Conservation (phyloP, 2,329 filamentous ascomycete species). For the Hirsutella thompsonii region DNA sequence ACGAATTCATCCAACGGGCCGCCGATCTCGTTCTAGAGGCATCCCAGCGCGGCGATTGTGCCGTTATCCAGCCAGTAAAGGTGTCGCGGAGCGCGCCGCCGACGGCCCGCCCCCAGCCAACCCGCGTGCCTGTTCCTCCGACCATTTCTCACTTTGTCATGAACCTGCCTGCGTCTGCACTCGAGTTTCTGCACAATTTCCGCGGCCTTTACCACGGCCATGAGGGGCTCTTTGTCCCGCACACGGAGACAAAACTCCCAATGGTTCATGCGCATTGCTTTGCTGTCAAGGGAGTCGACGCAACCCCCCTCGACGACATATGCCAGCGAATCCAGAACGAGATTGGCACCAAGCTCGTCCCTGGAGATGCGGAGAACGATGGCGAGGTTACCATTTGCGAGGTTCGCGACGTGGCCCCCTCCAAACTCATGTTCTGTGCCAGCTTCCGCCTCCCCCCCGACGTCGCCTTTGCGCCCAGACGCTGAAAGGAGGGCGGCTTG, state of each 20-base stretch:
- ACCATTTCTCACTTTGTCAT: slow-evolving; percentile 92
- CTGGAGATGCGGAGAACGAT: slow-evolving; percentile 31
- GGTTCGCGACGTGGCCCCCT: slow-evolving; percentile 79
- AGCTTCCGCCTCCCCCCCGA: slow-evolving; percentile 74
- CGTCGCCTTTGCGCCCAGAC: slow-evolving; percentile 57
- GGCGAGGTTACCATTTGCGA: slow-evolving; percentile 46
- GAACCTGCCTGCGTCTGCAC: slow-evolving; percentile 87
- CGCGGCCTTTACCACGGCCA: slow-evolving; percentile 67
- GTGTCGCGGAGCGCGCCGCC: slow-evolving; percentile 24
- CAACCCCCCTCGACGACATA: slow-evolving; percentile 44
- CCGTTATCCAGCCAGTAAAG: slow-evolving; percentile 31
- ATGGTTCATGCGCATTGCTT: slow-evolving; percentile 95
- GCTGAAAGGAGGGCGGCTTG: not conserved
- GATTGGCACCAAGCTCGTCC: slow-evolving; percentile 25
- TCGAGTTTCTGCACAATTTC: slow-evolving; percentile 58
- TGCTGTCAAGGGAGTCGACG: slow-evolving; percentile 66
- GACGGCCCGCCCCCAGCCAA: slow-evolving; percentile 21
- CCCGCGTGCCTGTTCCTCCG: slow-evolving; percentile 46
- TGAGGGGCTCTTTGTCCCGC: slow-evolving; percentile 50
- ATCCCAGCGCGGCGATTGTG: slow-evolving; percentile 37
- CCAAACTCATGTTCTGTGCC: slow-evolving; percentile 94
- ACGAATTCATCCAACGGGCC: slow-evolving; percentile 62
- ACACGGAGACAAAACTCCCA: slow-evolving; percentile 51
- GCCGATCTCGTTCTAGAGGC: slow-evolving; percentile 46
- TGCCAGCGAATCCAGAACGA: slow-evolving; percentile 25